Evolutionary conservation across 495 filamentous ascomycete genomes (phyloP).

Genomic region (Lepidopterella palustris): DNA sequence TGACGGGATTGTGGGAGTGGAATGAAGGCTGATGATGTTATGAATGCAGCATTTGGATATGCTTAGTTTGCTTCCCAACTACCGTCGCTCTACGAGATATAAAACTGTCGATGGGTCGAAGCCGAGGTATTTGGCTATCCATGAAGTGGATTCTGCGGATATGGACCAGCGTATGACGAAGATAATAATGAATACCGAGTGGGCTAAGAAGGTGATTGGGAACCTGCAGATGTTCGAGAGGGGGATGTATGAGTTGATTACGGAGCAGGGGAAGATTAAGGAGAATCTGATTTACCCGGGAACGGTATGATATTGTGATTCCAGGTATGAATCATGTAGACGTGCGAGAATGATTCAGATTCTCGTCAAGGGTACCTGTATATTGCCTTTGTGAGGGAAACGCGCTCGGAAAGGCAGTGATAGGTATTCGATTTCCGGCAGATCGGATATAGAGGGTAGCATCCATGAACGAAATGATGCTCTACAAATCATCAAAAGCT

Average conservation of each 20-base stretch:
- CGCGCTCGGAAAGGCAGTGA: too few relatives aligned
- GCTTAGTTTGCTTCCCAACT: constrained; percentile 14
- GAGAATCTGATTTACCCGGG: too few relatives aligned
- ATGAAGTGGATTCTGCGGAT: constrained; percentile 13
- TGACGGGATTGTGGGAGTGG: not conserved
- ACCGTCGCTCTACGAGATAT: constrained; percentile 17
- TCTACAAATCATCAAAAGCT: too few relatives aligned
- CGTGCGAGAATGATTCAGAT: too few relatives aligned
- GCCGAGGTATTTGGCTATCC: constrained; percentile 10
- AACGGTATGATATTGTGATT: too few relatives aligned
- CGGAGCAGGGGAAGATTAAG: constrained; percentile 3
- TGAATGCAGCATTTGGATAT: constrained; percentile 19
- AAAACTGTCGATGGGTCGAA: constrained; percentile 5
- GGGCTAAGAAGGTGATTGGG: not conserved
- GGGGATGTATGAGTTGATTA: constrained; percentile 3
- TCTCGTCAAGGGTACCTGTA: too few relatives aligned
- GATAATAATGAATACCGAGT: constrained; percentile 4
- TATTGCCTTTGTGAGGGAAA: too few relatives aligned
- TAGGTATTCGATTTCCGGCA: too few relatives aligned
- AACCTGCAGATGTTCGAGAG: not conserved
- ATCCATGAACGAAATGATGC: too few relatives aligned
- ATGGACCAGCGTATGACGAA: constrained; percentile 1
- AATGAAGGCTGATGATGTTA: not conserved
- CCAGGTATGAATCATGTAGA: too few relatives aligned
- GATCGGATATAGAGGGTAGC: too few relatives aligned